Conservation (phyloP, 257 asterid genomes). For the Verbascum thapsus region DNA sequence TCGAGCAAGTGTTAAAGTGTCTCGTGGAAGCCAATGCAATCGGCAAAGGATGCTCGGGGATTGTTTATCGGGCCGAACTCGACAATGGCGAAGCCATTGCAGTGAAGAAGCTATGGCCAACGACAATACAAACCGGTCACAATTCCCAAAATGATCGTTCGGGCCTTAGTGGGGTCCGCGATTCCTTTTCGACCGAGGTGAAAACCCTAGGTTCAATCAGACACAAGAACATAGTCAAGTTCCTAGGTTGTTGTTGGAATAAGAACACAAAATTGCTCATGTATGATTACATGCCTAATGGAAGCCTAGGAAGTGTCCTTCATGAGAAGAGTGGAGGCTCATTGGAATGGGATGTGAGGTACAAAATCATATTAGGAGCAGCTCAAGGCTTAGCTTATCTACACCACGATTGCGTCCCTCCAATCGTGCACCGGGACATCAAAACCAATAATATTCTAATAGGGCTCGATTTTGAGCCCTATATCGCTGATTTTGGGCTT, state of each 20-base stretch:
- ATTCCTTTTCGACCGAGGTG: constrained; percentile 81
- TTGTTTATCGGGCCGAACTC: constrained; percentile 65
- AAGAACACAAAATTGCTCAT: constrained; percentile 65
- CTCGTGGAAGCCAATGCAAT: constrained; percentile 61
- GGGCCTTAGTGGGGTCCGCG: constrained; percentile 48
- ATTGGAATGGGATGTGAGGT: constrained; percentile 85
- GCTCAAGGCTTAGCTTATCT: constrained; percentile 85
- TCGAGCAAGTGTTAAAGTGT: constrained; percentile 60
- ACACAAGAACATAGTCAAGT: constrained; percentile 79
- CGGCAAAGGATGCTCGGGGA: constrained; percentile 81
- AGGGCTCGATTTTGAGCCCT: constrained; percentile 81
- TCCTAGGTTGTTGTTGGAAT: constrained; percentile 92
- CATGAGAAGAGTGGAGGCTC: constrained; percentile 64
- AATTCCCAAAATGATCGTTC: constrained; percentile 32
- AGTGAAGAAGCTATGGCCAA: constrained; percentile 72
- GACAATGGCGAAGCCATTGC: constrained; percentile 63
- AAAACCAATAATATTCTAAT: constrained; percentile 84
- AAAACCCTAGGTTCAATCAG: constrained; percentile 78
- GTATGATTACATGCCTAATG: constrained; percentile 92
- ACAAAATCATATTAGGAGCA: constrained; percentile 64
- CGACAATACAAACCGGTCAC: constrained; percentile 36
- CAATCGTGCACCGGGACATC: constrained; percentile 83
- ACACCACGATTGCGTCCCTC: constrained; percentile 87
- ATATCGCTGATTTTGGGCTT: constrained; percentile 86
- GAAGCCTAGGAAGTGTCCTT: constrained; percentile 77